Percentiles rank a stretch among this genome's conserved stretches.
phyloP scores from a whole-genome alignment of 1,284 basidiomycete genomes.

The Ceraceosorus guamensis region DNA sequence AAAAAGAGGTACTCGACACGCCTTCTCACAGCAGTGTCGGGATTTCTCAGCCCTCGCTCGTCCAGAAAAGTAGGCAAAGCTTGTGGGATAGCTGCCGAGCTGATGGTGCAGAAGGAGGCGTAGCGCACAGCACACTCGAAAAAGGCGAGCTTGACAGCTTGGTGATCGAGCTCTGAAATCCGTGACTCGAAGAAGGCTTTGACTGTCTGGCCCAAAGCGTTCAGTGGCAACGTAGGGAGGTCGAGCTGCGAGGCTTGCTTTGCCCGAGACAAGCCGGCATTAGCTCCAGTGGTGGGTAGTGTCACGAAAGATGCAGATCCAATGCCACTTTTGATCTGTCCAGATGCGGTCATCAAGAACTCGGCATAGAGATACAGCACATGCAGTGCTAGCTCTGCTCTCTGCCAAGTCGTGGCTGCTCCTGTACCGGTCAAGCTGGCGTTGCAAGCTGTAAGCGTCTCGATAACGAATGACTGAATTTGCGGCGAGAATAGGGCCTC shows the following conservation, averaged over 20 bases:
- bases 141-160: constrained; percentile 81
- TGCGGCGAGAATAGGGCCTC: constrained; percentile 68
- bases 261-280: too few relatives aligned
- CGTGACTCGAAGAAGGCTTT: constrained; percentile 74
- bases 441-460: constrained; percentile 63
- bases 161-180: constrained; percentile 75
- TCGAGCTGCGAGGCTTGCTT: constrained; percentile 16
- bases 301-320: constrained; percentile 41
- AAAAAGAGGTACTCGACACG: constrained; percentile 88
- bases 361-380: constrained; percentile 91
- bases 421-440: constrained; percentile 53
- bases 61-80: constrained; percentile 85
- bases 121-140: constrained; percentile 90
- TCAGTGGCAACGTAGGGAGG: constrained; percentile 61
- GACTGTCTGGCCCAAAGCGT: constrained; percentile 82
- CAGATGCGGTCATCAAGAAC: constrained; percentile 34
- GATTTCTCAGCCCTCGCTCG: constrained; percentile 78
- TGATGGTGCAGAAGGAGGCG: constrained; percentile 84
- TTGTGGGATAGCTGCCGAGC: constrained; percentile 62
- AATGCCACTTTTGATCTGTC: constrained; percentile 36
- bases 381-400: constrained; percentile 85
- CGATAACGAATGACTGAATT: constrained; percentile 64
- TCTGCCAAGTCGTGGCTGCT: constrained; percentile 71
- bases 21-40: constrained; percentile 64
- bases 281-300: constrained; percentile 19